Conservation (phyloP, 139 green algal species). For the Chlorella sp. region DNA sequence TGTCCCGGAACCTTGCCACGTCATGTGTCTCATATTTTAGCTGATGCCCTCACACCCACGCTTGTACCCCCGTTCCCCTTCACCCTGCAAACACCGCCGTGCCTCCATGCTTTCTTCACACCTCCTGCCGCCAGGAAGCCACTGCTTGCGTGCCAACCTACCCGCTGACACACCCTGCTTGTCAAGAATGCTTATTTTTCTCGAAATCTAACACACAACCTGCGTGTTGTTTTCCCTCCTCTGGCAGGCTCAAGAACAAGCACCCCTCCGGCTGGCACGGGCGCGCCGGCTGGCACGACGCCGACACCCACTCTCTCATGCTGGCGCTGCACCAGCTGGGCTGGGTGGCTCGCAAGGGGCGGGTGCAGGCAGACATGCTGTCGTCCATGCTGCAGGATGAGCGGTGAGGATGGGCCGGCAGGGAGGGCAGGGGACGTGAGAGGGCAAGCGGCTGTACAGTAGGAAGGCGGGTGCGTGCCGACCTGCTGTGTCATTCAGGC, state of each 20-base stretch:
- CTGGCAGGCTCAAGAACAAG: not conserved
- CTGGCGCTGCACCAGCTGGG: conserved; percentile 18
- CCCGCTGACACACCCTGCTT: not conserved
- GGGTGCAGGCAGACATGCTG: not conserved
- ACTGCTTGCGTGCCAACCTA: too few relatives aligned
- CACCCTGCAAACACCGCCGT: not conserved
- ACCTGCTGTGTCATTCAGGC: not conserved
- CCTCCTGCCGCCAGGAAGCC: too few relatives aligned
- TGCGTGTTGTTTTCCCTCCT: not conserved
- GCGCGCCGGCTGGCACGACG: conserved; percentile 15
- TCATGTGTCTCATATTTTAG: too few relatives aligned
- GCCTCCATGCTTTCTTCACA: too few relatives aligned
- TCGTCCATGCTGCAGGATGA: not conserved
- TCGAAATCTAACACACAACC: not conserved
- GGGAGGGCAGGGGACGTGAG: not conserved
- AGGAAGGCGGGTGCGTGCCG: not conserved
- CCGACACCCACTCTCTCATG: not conserved
- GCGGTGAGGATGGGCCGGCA: not conserved
- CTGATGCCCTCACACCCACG: too few relatives aligned
- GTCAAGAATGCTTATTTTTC: not conserved
- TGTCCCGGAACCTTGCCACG: too few relatives aligned
- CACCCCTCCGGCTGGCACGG: not conserved
- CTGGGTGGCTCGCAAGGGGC: conserved; percentile 12
- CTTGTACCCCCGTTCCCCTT: not conserved
- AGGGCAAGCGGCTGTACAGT: not conserved